phyloP scores from a whole-genome alignment of 2,329 filamentous ascomycete genomes.

The Monilinia polystroma region DNA sequence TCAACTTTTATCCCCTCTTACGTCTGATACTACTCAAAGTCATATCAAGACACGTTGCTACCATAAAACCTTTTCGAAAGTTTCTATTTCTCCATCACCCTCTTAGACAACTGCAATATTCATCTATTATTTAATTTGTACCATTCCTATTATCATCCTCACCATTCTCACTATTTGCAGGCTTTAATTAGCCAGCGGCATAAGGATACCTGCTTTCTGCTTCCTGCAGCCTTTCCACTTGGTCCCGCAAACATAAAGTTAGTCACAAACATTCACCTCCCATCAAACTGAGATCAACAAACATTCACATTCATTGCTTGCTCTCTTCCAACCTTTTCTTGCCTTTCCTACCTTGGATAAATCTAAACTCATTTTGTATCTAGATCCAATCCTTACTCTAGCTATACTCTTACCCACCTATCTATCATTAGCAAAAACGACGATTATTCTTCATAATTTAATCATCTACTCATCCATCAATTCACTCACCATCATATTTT shows the following conservation, averaged over 20 bases:
- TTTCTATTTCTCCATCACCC: too few species aligned
- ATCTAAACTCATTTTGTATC: background rate
- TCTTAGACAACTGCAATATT: too few species aligned
- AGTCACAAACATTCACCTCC: background rate
- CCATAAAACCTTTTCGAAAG: background rate
- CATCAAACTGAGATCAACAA: background rate
- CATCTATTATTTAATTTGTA: background rate
- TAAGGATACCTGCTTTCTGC: background rate
- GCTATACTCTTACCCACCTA: background rate
- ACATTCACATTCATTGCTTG: background rate
- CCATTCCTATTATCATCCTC: too few species aligned
- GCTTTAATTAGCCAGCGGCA: background rate
- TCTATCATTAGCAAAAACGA: conserved; percentile 1
- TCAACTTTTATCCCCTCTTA: background rate
- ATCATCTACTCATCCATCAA: background rate
- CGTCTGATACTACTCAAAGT: background rate
- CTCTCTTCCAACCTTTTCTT: background rate
- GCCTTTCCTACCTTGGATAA: background rate
- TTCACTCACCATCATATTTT: background rate
- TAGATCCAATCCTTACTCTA: background rate
- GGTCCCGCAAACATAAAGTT: conserved; percentile 4
- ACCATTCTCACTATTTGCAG: background rate
- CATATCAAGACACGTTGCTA: background rate
- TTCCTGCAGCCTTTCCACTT: background rate
- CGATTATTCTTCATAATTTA: background rate